Percentiles rank a stretch among this genome's conserved stretches.
Evolutionary conservation across 192 early-diverging fungal genomes (phyloP).

Genomic region (Backusella tuberculispora): DNA sequence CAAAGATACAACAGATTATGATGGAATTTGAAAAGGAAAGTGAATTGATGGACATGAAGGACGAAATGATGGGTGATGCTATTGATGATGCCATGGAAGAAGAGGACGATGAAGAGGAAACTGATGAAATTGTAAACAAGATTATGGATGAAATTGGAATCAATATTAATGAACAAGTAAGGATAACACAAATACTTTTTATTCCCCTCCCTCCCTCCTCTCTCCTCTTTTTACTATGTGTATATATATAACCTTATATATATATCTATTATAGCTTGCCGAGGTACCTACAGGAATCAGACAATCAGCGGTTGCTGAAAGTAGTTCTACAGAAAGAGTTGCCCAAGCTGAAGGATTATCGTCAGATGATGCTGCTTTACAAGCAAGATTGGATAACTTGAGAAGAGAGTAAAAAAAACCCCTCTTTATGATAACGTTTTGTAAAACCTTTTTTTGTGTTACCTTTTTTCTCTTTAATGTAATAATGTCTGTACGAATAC

Average conservation of each 20-base stretch:
- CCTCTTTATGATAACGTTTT: not conserved
- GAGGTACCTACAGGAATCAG: conserved; percentile 51
- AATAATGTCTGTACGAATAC: not conserved
- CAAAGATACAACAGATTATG: conserved; percentile 93
- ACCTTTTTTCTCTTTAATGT: not conserved
- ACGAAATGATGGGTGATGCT: conserved; percentile 97
- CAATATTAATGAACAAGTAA: conserved; percentile 71
- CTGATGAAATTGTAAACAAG: conserved; percentile 89
- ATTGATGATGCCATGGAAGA: conserved; percentile 98
- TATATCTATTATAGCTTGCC: conserved; percentile 40
- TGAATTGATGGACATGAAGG: conserved; percentile 99
- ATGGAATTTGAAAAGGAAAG: conserved; percentile 96
- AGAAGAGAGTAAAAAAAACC: conserved; percentile 69
- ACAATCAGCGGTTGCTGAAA: conserved; percentile 35
- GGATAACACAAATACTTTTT: not conserved
- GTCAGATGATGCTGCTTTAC: conserved; percentile 80
- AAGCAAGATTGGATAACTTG: conserved; percentile 87
- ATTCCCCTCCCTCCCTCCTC: not conserved
- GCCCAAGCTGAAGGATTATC: conserved; percentile 59
- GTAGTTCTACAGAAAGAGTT: conserved; percentile 47
- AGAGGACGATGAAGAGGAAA: conserved; percentile 90
- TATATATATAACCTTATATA: not conserved
- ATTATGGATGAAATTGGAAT: conserved; percentile 97
- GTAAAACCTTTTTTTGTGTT: not conserved
- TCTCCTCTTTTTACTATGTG: too few species aligned